These are phyloP conservation scores for Chrysanthemum makinoi DNA, from an alignment of 129 eudicot genomes.

Conservation along the genomic window DNA sequence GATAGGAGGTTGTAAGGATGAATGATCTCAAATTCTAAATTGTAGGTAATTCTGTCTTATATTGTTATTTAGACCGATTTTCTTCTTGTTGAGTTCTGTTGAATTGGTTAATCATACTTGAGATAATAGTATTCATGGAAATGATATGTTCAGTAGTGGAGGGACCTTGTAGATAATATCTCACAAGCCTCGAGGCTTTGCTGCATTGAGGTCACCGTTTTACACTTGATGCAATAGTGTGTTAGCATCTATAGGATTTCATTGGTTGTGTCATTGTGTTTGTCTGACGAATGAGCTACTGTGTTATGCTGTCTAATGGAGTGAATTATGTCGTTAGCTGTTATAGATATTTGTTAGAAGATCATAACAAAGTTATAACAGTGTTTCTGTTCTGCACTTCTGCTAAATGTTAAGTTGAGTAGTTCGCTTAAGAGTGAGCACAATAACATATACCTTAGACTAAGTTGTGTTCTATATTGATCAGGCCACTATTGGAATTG, in stretches of 20 bases:
- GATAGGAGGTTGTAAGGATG: neutral
- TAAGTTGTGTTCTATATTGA: constrained; percentile 15
- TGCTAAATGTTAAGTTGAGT: constrained; percentile 8
- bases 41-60: neutral
- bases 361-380: neutral
- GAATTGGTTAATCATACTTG: constrained; percentile 5
- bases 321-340: constrained; percentile 1
- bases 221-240: neutral
- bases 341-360: neutral
- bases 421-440: neutral
- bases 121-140: neutral
- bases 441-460: neutral
- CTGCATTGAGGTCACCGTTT: neutral
- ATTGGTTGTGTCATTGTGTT: neutral
- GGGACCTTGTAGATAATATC: too few species aligned
- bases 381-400: constrained; percentile 4
- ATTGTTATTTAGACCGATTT: neutral
- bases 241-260: neutral
- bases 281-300: neutral
- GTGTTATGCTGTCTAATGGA: constrained; percentile 3
- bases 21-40: neutral
- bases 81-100: constrained; percentile 6
- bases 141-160: too few species aligned
- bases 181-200: neutral
- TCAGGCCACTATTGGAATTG: constrained; percentile 76